Evolutionary conservation across 768 basidiomycete species (phyloP).

Genomic region (Lactarius sp.): DNA sequence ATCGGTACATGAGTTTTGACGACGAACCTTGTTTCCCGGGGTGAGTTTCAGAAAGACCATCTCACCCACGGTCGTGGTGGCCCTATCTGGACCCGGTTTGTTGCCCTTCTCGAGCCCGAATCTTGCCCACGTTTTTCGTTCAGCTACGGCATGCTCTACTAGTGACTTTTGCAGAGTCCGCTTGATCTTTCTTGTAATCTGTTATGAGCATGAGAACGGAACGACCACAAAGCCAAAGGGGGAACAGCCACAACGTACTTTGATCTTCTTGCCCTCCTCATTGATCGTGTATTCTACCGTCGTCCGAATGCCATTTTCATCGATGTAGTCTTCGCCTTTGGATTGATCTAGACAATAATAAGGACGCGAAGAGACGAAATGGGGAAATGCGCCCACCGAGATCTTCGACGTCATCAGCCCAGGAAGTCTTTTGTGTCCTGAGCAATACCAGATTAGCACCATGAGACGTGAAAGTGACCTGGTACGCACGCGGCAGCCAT

Average conservation of each 20-base stretch:
- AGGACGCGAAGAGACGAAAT: background rate
- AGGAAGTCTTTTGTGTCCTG: slow-evolving; percentile 36
- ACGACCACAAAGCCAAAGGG: background rate
- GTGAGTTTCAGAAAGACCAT: slow-evolving; percentile 56
- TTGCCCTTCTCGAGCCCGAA: slow-evolving; percentile 91
- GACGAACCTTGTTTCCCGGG: slow-evolving; percentile 1
- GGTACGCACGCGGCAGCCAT: slow-evolving; percentile 13
- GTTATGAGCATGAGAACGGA: slow-evolving; percentile 4
- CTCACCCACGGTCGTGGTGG: slow-evolving; percentile 90
- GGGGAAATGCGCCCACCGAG: slow-evolving; percentile 26
- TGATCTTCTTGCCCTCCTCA: slow-evolving; percentile 93
- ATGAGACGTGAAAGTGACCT: background rate
- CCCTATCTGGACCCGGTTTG: slow-evolving; percentile 82
- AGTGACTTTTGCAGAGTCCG: slow-evolving; percentile 84
- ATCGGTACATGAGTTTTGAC: background rate
- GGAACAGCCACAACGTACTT: slow-evolving; percentile 48
- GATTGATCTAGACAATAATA: slow-evolving; percentile 37
- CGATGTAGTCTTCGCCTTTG: slow-evolving; percentile 66
- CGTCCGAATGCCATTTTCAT: slow-evolving; percentile 60
- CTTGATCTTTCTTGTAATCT: slow-evolving; percentile 86
- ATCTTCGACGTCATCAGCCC: slow-evolving; percentile 41
- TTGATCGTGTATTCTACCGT: slow-evolving; percentile 43
- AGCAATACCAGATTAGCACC: background rate
- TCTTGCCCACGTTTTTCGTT: slow-evolving; percentile 89
- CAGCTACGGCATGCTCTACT: slow-evolving; percentile 92